These are phyloP conservation scores for Hypoxylon sp. DNA, from an alignment of 2,329 filamentous ascomycete genomes.

Conservation along the genomic window DNA sequence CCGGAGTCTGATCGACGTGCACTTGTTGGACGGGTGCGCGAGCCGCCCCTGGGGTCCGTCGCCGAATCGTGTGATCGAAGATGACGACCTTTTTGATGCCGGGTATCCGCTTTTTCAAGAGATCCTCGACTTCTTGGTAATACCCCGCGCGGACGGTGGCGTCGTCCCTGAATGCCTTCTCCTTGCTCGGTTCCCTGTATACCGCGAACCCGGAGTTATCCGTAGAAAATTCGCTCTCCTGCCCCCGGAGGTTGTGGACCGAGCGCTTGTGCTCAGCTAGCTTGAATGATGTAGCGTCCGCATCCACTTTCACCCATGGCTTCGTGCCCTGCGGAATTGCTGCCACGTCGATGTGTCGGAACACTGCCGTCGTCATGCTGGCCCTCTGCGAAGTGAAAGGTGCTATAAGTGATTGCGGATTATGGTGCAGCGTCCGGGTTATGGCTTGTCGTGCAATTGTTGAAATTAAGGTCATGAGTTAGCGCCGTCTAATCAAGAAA, in stretches of 20 bases:
- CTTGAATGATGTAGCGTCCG: conserved; percentile 65
- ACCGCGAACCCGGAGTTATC: conserved; percentile 71
- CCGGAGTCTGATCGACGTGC: conserved; percentile 77
- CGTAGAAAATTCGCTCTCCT: conserved; percentile 62
- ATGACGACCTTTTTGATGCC: conserved; percentile 62
- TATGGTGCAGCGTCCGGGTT: conserved; percentile 17
- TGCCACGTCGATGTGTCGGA: conserved; percentile 70
- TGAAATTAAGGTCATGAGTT: conserved; percentile 27
- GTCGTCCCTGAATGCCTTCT: conserved; percentile 68
- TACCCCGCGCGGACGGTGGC: conserved; percentile 65
- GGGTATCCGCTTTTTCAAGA: conserved; percentile 66
- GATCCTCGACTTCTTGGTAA: conserved; percentile 70
- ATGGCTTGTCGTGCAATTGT: conserved; percentile 28
- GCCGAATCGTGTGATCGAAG: conserved; percentile 78
- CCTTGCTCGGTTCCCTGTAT: conserved; percentile 62
- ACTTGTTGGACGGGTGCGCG: conserved; percentile 76
- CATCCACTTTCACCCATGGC: conserved; percentile 75
- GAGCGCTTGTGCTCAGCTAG: conserved; percentile 58
- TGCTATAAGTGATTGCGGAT: neutral
- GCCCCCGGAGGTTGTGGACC: conserved; percentile 67
- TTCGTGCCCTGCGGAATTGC: conserved; percentile 60
- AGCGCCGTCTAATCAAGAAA: conserved; percentile 4
- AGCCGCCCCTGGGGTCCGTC: conserved; percentile 63
- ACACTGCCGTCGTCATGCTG: conserved; percentile 68
- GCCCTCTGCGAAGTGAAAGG: conserved; percentile 19